Base-by-base conservation (phyloP, 768 basidiomycete species). In the Rhizopogon vinicolor region DNA sequence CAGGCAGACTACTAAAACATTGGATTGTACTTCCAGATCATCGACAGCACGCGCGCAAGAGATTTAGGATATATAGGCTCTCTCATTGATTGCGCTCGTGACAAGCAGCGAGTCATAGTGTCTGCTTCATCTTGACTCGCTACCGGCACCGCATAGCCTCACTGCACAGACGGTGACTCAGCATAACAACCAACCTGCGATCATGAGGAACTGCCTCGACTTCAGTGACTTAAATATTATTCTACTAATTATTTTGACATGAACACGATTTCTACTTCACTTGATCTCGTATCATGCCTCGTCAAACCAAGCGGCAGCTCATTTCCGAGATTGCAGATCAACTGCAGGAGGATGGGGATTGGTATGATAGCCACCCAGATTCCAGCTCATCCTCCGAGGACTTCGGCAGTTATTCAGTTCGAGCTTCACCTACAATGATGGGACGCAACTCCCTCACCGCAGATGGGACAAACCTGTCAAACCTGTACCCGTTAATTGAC, bases 401-500 rank as follows among this genome's bases (percentile, higher is more conserved):
- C 31, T 31, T 31, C 8, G 2, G 31, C 31, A 31, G 31, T 31
- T 8, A 31, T 31, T 31, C 33, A 28, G 6, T 25, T 31, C 33
- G 12, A 7, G 6, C 31, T 33, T 46, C 45, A 28, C 43, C 19
- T 9, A 7, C 29, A 16, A 16, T 48, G 16, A 2, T 4, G 16
- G 45, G 3, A 12, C 5, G 7, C 14, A 75, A 74, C 54, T 81
- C 83, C 19, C 62, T 77, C 8, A 68, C 78, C 51, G 66, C 78
- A 31, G 75, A 77, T 56, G 79, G 77, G 2, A 68, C 72, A 52
- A 81, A 84, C 35, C 59, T 72, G 7, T 74, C 82, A 4, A 88
- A 81, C 65, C 64, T 89, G 7, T 89, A 75, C 60, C 62, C 67
- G 13, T 75, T 81, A 54, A 83, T 89, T 45, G 84, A 89, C 63